phyloP scores from a whole-genome alignment of 306 rosid species.

The Carpinus fangiana region DNA sequence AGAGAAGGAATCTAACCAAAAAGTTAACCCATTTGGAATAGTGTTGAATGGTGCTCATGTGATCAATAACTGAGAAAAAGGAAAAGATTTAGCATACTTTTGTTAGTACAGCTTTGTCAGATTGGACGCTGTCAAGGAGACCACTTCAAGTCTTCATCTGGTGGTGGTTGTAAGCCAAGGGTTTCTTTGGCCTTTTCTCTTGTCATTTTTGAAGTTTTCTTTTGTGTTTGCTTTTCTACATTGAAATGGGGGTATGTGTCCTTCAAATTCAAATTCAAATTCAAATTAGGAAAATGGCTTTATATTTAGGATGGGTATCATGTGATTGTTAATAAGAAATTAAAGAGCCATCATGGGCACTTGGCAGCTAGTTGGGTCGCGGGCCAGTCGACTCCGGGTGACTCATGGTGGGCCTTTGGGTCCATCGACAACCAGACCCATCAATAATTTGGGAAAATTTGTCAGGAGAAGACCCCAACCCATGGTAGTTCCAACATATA shows the following conservation, averaged over 20 bases:
- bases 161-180: neutral
- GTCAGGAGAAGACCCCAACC: too few species aligned
- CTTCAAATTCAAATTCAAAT: neutral
- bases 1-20: conserved; percentile 3
- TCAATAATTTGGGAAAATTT: too few species aligned
- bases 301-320: neutral
- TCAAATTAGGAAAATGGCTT: neutral
- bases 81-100: neutral
- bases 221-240: neutral
- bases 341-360: neutral
- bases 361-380: neutral
- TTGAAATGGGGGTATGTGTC: neutral
- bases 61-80: neutral
- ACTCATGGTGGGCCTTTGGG: too few species aligned
- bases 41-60: conserved; percentile 15
- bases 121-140: neutral
- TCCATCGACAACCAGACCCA: too few species aligned
- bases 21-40: neutral
- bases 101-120: neutral
- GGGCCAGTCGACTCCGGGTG: neutral
- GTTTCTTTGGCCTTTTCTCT: neutral
- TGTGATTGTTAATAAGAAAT: neutral
- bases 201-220: neutral
- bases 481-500: too few species aligned
- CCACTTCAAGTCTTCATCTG: neutral